phyloP scores from a whole-genome alignment of 805 yeast species.

The Cephaloascus albidus region DNA sequence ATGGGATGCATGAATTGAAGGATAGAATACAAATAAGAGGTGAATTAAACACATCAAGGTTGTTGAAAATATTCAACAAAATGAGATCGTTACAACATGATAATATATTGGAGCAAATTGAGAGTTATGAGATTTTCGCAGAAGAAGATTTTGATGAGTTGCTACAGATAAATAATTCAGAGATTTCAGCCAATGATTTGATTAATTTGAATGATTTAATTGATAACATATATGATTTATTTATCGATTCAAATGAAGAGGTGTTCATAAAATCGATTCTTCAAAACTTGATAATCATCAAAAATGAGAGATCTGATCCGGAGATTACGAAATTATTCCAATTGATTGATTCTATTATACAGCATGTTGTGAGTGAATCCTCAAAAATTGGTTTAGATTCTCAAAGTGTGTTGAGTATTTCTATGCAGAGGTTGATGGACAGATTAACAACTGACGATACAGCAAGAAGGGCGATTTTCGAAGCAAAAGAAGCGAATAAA shows the following conservation, averaged over 20 bases:
- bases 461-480: slow-evolving; percentile 23
- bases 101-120: slow-evolving; percentile 24
- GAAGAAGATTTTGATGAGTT: slow-evolving; percentile 27
- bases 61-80: slow-evolving; percentile 24
- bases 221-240: slow-evolving; percentile 6
- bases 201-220: slow-evolving; percentile 7
- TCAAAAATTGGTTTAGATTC: slow-evolving; percentile 13
- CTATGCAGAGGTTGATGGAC: slow-evolving; percentile 25
- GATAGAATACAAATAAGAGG: slow-evolving; percentile 20
- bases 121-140: slow-evolving; percentile 25
- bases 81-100: slow-evolving; percentile 18
- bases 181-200: slow-evolving; percentile 1
- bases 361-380: slow-evolving; percentile 18
- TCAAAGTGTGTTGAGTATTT: slow-evolving; percentile 16
- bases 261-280: slow-evolving; percentile 14
- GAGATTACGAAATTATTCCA: slow-evolving; percentile 16
- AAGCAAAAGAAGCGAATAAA: slow-evolving; percentile 15
- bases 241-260: slow-evolving; percentile 2
- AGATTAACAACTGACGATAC: slow-evolving; percentile 23
- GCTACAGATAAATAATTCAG: slow-evolving; percentile 1
- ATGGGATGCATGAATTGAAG: slow-evolving; percentile 15
- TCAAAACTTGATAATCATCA: slow-evolving; percentile 15
- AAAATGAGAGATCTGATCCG: slow-evolving; percentile 12
- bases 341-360: slow-evolving; percentile 21
- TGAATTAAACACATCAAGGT: slow-evolving; percentile 25